Evolutionary conservation across 305 asterid species (phyloP).

Genomic region (Rubia peregrina): DNA sequence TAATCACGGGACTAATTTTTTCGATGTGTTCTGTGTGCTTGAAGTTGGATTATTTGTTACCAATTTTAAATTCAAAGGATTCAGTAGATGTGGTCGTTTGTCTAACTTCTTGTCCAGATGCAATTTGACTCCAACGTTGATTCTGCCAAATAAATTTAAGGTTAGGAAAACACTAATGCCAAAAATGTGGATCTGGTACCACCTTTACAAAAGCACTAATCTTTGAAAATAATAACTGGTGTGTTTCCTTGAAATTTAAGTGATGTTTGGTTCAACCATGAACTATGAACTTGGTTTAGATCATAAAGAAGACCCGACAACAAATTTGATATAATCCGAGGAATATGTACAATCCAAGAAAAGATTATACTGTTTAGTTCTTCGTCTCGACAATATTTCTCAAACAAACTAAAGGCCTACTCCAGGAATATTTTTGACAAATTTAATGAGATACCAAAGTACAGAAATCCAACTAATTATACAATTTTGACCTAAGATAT

Average conservation of each 20-base stretch:
- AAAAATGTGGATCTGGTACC: not conserved
- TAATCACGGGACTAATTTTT: not conserved
- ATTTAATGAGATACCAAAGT: not conserved
- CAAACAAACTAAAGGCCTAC: not conserved
- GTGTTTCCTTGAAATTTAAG: not conserved
- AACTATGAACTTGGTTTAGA: not conserved
- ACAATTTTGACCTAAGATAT: slow-evolving; percentile 19
- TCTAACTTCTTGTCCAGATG: not conserved
- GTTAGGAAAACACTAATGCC: not conserved
- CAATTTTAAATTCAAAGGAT: not conserved
- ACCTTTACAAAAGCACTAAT: slow-evolving; percentile 1
- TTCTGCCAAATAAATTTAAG: not conserved
- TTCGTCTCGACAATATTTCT: not conserved
- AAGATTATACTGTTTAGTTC: not conserved
- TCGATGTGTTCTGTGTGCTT: not conserved
- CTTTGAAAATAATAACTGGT: not conserved
- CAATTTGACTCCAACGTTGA: not conserved
- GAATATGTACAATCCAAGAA: not conserved
- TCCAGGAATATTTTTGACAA: not conserved
- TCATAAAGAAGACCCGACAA: not conserved
- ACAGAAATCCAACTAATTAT: slow-evolving; percentile 33
- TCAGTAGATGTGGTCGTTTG: not conserved
- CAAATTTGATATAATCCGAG: not conserved
- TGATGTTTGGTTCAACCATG: not conserved
- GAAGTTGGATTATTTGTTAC: not conserved